Evolutionary conservation across 495 filamentous ascomycete species (phyloP), one percentile per base, ranked within the genome.

Genomic region (Penicillium cinerascens): DNA sequence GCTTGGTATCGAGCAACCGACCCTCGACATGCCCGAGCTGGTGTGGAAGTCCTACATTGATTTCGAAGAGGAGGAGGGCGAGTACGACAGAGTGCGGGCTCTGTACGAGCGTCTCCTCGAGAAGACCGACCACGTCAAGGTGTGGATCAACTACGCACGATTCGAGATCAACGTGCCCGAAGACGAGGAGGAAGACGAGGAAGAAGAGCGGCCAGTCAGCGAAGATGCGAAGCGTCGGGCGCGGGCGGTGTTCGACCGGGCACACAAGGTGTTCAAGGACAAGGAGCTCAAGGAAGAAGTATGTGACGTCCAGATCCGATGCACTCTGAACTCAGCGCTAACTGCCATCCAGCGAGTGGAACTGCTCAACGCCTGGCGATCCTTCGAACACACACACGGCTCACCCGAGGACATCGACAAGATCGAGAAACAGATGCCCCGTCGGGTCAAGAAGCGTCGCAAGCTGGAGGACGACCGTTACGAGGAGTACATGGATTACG

Each of bases 1-100:
- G 69, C 77, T 98, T 10, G 92, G 88, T 13, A 86, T 97, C 56
- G 78, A 82, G 26, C 91, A 97, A 68, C 78, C 86, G 16, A 76
- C 81, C 6, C 73, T 98, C n/a, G 95, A 98, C 66, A 98, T 97
- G 93, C 93, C 93, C 4, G 93, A 98, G 71, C 72, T 96, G 50
- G 72, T 98, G 10, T 98, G 93, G 93, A 96, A 96, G 70, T 82
- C 88, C 2, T 98, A 96, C 65, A 97, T 98, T 62, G 92, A 97
- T 71, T 98, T 97, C 62, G 95, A 97, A 70, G 92, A 96, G 63
- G 87, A 95, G 54, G 87, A 92, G 65, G 87, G 85, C 47, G 90
- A 97, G 68, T 95, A 89, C 70, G 91, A 89, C 26, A 77, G 82
- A 27, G 86, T 90, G 2, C 78, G 93, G 41, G 66, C 74, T n/a